phyloP scores from a whole-genome alignment of 352 stramenopile genomes.

The Elongisporangium prolatum region DNA sequence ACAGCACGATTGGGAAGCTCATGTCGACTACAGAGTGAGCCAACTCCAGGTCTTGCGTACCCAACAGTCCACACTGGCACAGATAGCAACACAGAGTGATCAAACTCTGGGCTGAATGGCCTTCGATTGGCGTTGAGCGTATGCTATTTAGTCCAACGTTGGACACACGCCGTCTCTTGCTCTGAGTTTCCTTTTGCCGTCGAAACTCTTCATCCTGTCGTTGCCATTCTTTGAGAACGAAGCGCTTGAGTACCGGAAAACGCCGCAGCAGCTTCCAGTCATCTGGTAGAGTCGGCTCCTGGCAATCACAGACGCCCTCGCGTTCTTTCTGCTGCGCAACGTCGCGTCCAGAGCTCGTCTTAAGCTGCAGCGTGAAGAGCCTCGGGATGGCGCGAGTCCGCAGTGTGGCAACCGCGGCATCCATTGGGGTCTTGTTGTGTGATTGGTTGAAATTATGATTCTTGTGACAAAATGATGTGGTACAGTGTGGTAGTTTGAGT shows the following conservation, averaged over 20 bases:
- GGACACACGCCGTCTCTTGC: neutral
- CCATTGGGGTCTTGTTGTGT: constrained; percentile 15
- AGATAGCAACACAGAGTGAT: constrained; percentile 27
- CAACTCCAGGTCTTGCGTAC: constrained; percentile 11
- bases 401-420: constrained; percentile 23
- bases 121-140: neutral
- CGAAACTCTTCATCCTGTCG: constrained; percentile 11
- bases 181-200: constrained; percentile 13
- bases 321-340: constrained; percentile 6
- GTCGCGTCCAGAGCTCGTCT: neutral
- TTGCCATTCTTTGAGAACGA: constrained; percentile 31
- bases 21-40: constrained; percentile 8
- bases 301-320: constrained; percentile 30
- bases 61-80: constrained; percentile 35
- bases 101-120: constrained; percentile 23
- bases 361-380: constrained; percentile 28
- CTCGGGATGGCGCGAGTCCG: constrained; percentile 29
- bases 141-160: constrained; percentile 3
- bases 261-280: constrained; percentile 24
- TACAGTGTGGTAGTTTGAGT: neutral
- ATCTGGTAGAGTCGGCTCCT: constrained; percentile 7
- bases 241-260: constrained; percentile 43
- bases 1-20: constrained; percentile 4
- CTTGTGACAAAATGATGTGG: neutral
- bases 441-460: constrained; percentile 1